Conservation (phyloP, 495 filamentous ascomycete genomes). For the Tuber aestivum region DNA sequence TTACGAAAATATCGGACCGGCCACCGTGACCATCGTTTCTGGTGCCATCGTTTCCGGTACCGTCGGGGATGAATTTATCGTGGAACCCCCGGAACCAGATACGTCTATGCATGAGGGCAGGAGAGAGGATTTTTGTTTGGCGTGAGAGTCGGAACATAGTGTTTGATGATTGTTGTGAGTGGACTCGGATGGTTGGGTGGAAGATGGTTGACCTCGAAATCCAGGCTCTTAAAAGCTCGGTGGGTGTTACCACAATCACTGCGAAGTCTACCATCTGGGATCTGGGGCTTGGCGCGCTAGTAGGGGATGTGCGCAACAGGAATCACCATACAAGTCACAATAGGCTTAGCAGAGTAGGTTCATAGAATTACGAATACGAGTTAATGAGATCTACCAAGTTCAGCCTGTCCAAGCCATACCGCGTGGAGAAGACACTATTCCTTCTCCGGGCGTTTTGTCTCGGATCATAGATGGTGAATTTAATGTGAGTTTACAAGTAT, state of each 20-base stretch:
- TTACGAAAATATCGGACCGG: neutral
- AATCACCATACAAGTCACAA: neutral
- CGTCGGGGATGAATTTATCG: neutral
- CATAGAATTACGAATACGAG: too few species aligned
- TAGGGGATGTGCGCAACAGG: neutral
- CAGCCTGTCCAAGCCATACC: too few species aligned
- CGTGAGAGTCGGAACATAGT: neutral
- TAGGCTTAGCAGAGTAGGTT: neutral
- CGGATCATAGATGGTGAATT: neutral
- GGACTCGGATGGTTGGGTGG: neutral
- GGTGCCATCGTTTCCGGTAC: neutral
- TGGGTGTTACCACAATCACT: neutral
- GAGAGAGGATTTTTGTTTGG: neutral
- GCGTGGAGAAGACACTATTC: too few species aligned
- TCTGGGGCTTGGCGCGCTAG: neutral
- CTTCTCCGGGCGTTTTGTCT: neutral
- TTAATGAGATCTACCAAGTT: too few species aligned
- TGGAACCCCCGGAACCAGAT: neutral
- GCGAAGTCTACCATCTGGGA: neutral
- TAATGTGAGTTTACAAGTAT: neutral
- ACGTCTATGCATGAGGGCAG: neutral
- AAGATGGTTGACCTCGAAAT: neutral
- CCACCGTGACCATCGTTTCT: neutral
- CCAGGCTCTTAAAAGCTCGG: neutral
- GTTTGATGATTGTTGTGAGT: neutral